phyloP scores from a whole-genome alignment of 108 stramenopile genomes.

The Bacterosira constricta region DNA sequence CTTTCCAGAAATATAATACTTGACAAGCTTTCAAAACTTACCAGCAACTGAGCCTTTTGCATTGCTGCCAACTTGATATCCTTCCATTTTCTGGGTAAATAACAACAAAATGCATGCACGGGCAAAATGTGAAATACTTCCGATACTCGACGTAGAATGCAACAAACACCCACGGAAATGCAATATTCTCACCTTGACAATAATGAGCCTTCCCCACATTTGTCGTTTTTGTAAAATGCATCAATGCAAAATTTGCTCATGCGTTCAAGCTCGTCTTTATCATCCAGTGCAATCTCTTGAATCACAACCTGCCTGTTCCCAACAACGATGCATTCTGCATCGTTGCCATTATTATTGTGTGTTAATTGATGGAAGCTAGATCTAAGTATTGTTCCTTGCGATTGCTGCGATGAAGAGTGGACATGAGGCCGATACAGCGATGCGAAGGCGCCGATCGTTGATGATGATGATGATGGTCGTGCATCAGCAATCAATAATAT shows the following conservation, averaged over 20 bases:
- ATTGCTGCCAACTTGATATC: slow-evolving; percentile 32
- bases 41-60: slow-evolving; percentile 39
- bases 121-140: background rate
- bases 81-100: slow-evolving; percentile 28
- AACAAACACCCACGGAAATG: too few relatives aligned
- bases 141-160: too few relatives aligned
- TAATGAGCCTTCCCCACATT: background rate
- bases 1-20: background rate
- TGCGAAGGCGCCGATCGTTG: too few relatives aligned
- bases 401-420: too few relatives aligned
- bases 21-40: background rate
- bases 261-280: slow-evolving; percentile 12
- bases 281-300: slow-evolving; percentile 23
- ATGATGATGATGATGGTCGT: too few relatives aligned
- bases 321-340: too few relatives aligned
- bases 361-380: too few relatives aligned
- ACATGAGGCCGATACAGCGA: too few relatives aligned
- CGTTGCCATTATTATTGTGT: too few relatives aligned
- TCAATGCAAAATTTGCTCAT: slow-evolving; percentile 46
- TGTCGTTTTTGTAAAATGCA: slow-evolving; percentile 28
- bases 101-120: too few relatives aligned
- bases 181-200: slow-evolving; percentile 21
- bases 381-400: too few relatives aligned
- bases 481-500: too few relatives aligned
- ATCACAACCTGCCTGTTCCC: slow-evolving; percentile 22